A percentile compares a stretch with the other conserved stretches of the same genome.
Evolutionary conservation across 2,329 filamentous ascomycete genomes (phyloP).

Genomic region (Arthroderma sp.): DNA sequence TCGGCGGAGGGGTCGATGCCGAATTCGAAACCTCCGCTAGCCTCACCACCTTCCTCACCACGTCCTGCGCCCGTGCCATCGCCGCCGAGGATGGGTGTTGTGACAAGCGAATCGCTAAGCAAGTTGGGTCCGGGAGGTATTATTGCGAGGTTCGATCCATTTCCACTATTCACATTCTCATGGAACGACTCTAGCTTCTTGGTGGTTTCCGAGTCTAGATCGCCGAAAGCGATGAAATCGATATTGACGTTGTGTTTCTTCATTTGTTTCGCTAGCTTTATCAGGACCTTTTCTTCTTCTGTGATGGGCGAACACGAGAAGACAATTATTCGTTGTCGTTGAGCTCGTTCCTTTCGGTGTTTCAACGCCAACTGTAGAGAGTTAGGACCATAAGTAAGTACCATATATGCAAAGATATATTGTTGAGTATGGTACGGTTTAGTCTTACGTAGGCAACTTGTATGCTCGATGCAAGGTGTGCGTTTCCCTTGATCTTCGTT

Average conservation of each 20-base stretch:
- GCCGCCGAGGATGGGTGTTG: conserved; percentile 78
- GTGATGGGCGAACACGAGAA: conserved; percentile 88
- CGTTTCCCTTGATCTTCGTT: conserved; percentile 83
- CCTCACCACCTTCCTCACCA: conserved; percentile 39
- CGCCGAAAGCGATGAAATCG: conserved; percentile 90
- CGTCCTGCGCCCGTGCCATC: conserved; percentile 50
- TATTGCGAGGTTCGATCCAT: conserved; percentile 81
- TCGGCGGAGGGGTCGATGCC: conserved; percentile 85
- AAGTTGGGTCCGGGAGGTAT: conserved; percentile 85
- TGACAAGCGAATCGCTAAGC: conserved; percentile 79
- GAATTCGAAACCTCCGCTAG: conserved; percentile 62
- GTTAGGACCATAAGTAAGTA: too few relatives aligned
- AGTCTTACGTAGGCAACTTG: conserved; percentile 77
- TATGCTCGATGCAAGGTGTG: conserved; percentile 83
- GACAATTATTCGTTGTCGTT: conserved; percentile 90
- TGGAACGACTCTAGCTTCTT: conserved; percentile 89
- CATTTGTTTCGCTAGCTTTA: conserved; percentile 91
- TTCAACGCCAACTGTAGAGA: conserved; percentile 70
- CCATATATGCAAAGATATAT: too few relatives aligned
- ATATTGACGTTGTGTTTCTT: conserved; percentile 94
- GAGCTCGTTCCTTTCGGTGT: conserved; percentile 94
- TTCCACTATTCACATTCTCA: conserved; percentile 77
- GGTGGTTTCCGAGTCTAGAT: conserved; percentile 76
- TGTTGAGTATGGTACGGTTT: not conserved
- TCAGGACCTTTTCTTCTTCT: conserved; percentile 77